These are phyloP conservation scores for Chloris gayana DNA, from an alignment of 176 grass and related monocot genomes.

Conservation along the genomic window DNA sequence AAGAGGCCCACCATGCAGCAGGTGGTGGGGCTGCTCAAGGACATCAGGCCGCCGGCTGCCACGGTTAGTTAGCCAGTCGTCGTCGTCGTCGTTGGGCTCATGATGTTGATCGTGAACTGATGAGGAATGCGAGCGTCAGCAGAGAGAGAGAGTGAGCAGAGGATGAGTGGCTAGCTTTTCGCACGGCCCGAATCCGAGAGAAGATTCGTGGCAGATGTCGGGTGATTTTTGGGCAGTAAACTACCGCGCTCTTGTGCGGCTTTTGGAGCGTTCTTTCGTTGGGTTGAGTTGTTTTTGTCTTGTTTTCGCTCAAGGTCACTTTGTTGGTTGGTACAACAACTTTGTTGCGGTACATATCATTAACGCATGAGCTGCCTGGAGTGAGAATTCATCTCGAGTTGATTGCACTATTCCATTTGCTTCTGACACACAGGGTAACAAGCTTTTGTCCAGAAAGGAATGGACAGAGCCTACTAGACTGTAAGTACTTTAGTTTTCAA, in stretches of 20 bases:
- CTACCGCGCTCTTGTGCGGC: background rate
- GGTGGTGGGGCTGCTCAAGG: slow-evolving; percentile 83
- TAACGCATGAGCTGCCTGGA: background rate
- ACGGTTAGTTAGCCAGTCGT: background rate
- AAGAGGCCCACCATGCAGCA: slow-evolving; percentile 90
- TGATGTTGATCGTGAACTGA: slow-evolving; percentile 12
- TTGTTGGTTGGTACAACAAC: slow-evolving; percentile 45
- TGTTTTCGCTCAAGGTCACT: slow-evolving; percentile 27
- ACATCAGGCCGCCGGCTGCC: slow-evolving; percentile 37
- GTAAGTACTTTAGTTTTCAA: too few species aligned
- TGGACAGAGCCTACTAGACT: background rate
- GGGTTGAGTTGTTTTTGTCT: slow-evolving; percentile 15
- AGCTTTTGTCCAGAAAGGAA: background rate
- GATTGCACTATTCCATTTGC: background rate
- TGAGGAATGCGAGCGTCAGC: background rate
- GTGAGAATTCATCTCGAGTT: slow-evolving; percentile 13
- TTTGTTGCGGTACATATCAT: slow-evolving; percentile 6
- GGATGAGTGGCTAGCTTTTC: background rate
- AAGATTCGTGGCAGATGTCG: slow-evolving; percentile 21
- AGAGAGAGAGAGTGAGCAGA: too few species aligned
- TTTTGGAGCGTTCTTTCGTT: background rate
- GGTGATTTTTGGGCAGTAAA: slow-evolving; percentile 1
- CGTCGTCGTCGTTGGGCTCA: background rate
- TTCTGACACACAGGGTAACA: background rate
- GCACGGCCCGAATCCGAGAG: background rate